Percentiles rank a stretch among this genome's conserved stretches.
Evolutionary conservation across 2,329 filamentous ascomycete species (phyloP).

Genomic region (Cladosporium halotolerans): DNA sequence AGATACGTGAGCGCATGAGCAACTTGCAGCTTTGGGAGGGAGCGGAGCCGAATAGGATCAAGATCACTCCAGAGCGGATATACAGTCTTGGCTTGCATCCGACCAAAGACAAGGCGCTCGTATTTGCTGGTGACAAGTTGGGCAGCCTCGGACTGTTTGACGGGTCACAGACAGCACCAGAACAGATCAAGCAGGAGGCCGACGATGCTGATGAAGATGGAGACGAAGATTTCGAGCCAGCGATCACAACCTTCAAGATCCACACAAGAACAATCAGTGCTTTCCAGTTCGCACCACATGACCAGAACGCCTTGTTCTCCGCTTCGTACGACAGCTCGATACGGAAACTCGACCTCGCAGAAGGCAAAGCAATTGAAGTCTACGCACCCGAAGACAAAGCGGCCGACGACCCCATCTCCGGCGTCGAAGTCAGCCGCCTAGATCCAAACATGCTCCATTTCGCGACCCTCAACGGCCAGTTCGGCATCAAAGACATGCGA

Average conservation of each 20-base stretch:
- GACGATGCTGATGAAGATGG: constrained; percentile 61
- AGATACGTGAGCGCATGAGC: constrained; percentile 69
- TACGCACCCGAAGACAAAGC: constrained; percentile 66
- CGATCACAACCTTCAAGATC: constrained; percentile 84
- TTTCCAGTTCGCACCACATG: constrained; percentile 68
- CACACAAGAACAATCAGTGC: constrained; percentile 84
- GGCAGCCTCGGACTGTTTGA: constrained; percentile 89
- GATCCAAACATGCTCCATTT: constrained; percentile 75
- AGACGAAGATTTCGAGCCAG: constrained; percentile 59
- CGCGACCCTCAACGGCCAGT: constrained; percentile 73
- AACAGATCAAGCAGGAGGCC: constrained; percentile 37
- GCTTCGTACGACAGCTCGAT: constrained; percentile 92
- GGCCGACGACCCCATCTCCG: constrained; percentile 73
- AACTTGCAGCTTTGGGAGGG: constrained; percentile 72
- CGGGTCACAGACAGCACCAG: constrained; percentile 61
- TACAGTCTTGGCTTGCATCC: constrained; percentile 89
- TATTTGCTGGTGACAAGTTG: constrained; percentile 92
- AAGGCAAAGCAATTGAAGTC: constrained; percentile 71
- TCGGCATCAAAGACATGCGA: constrained; percentile 77
- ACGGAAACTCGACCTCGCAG: constrained; percentile 74
- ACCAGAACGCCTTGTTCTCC: constrained; percentile 70
- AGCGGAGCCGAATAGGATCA: constrained; percentile 80
- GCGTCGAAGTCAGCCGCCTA: constrained; percentile 67
- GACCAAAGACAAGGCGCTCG: constrained; percentile 72
- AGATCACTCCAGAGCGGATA: constrained; percentile 79